Evolutionary conservation across 2,329 filamentous ascomycete genomes (phyloP), one percentile per base, ranked within the genome.

Genomic region (Microcyclospora tardicrescens): DNA sequence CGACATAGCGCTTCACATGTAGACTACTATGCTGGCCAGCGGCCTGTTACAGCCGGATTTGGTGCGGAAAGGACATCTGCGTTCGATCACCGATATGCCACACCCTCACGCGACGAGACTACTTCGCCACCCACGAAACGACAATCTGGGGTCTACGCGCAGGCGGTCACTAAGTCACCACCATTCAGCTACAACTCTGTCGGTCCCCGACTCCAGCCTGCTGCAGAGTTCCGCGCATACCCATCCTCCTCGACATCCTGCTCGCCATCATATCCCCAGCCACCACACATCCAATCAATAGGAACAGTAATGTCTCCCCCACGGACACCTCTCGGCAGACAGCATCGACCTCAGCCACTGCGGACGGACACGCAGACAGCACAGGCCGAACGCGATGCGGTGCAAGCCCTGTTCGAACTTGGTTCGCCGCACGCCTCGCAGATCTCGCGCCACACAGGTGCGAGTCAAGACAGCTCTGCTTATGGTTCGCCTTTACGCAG

Each of bases 361-460:
- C 77, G 77, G 43, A 82, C 80, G 24, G 78, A 79, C 1, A 79
- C 78, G 40, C 79, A 83, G 45, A 77, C 76, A 15, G 64, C 73
- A 8, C 73, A 81, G 44, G 68, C 66, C 37, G 84, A 91, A 54
- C 81, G 86, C 53, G 84, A 89, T 51, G 84, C 84, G 5, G 77
- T 89, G 34, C 83, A 87, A 54, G 81, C 81, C 1, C 62, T 91
- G 16, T 66, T 89, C 16, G 86, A 87, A 53, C 81, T 91, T 76
- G 85, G 82, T 52, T 56, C 52, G 32, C 55, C 55, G 16, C 52
- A 53, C 32, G 46, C 43, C n/a, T 51, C 49, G 2, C 51, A 54
- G 31, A 84, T 48, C 14, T 37, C 45, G n/a, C 43, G 43, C 6
- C 28, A 37, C 33, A 38, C 37, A 43, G 34, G 42, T 35, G 16